phyloP scores from a whole-genome alignment of 2,329 filamentous ascomycete genomes.

The Diaporthe ampelina region DNA sequence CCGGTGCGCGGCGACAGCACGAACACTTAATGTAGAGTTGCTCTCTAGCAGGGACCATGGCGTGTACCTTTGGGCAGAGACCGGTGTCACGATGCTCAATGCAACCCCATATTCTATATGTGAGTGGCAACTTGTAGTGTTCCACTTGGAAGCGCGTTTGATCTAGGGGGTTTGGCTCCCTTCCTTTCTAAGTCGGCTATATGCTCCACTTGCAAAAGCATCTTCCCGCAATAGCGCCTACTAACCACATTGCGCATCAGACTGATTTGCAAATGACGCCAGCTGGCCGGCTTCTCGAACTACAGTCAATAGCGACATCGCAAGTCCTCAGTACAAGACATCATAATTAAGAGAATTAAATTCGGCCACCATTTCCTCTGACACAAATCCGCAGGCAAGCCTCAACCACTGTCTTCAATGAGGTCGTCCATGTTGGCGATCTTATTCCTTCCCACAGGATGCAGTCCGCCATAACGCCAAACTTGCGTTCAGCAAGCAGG shows the following conservation, averaged over 20 bases:
- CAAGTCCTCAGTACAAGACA: background rate
- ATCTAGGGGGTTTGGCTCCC: background rate
- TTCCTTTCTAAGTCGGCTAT: conserved; percentile 31
- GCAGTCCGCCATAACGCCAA: conserved; percentile 36
- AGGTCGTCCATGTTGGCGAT: conserved; percentile 24
- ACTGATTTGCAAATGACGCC: conserved; percentile 18
- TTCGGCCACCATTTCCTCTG: background rate
- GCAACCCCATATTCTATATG: background rate
- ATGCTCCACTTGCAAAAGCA: conserved; percentile 31
- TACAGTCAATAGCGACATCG: background rate
- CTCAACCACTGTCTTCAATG: conserved; percentile 8
- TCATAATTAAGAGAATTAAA: background rate
- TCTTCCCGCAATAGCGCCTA: background rate
- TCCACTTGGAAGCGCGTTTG: no score
- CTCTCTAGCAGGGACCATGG: no score
- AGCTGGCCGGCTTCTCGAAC: conserved; percentile 1
- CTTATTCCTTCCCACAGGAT: conserved; percentile 22
- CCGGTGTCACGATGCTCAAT: background rate
- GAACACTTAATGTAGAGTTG: no score
- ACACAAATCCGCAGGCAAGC: no score
- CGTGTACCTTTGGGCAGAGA: no score
- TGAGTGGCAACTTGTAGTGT: no score
- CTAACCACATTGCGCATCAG: background rate
- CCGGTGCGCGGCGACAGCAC: no score
- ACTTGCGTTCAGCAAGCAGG: conserved; percentile 19